Evolutionary conservation across 352 stramenopile genomes (phyloP), one percentile per base, ranked within the genome.

Genomic region (Elongisporangium prolatum): DNA sequence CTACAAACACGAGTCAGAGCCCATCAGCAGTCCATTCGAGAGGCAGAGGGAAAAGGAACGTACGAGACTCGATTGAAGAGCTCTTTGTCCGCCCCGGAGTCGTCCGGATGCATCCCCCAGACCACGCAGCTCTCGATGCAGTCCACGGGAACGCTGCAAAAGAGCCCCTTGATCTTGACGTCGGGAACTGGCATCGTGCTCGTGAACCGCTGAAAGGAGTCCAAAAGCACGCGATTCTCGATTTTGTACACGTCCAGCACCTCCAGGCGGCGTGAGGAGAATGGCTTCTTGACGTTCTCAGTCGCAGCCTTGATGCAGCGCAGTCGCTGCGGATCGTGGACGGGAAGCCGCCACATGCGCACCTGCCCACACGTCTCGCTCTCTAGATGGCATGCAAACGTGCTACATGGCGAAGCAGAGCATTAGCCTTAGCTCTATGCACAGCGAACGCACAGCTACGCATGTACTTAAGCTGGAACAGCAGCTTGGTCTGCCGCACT

Each of bases 201-300:
- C 21, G 77, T 70, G 57, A 76, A 77, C 16, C 53, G 65, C 56
- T 91, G 82, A 38, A 93, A 93, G 9, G 55, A 59, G 24, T 80
- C 57, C 10, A 95, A 52, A 18, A 93, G 34, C 47, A 69, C 67
- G 11, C 64, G 63, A 56, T 95, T 91, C 52, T 93, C 83, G 56
- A 95, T 78, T 52, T 93, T 93, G 61, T 80, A 95, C 37, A 95
- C 85, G 25, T 87, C 76, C 21, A 82, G 56, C 8, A 95, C 81
- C n/a, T 91, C 63, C n/a, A 92, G 38, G 0, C 34, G 20, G 9
- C 28, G 50, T 9, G 60, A 34, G 38, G 88, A 77, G 51, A 89
- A 87, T 14, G 57, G 50, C 7, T 67, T 70, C 58, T 88, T 88
- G 9, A 89, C 61, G 54, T 94, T 94, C 56, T 93, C 79, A 1